Evolutionary conservation across 2,329 filamentous ascomycete species (phyloP).

Genomic region (Fusarium devonianum): DNA sequence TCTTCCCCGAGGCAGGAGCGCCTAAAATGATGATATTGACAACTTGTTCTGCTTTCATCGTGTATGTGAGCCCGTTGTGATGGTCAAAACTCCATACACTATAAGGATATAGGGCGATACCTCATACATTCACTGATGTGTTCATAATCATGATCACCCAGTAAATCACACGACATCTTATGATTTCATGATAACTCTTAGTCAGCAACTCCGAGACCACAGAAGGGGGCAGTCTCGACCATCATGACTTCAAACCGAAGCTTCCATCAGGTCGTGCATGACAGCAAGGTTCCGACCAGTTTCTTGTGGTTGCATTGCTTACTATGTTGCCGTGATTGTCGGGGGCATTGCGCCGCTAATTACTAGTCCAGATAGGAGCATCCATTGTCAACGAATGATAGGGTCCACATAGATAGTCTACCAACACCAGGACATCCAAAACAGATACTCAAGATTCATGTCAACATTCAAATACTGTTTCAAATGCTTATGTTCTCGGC

Average conservation of each 20-base stretch:
- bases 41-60: slow-evolving; percentile 16
- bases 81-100: too few species aligned
- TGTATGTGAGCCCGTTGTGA: too few species aligned
- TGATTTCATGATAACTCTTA: slow-evolving; percentile 29
- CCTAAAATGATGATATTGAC: slow-evolving; percentile 31
- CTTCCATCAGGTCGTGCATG: neutral
- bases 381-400: too few species aligned
- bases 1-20: slow-evolving; percentile 25
- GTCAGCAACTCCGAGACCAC: slow-evolving; percentile 18
- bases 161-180: slow-evolving; percentile 2
- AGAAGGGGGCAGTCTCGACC: neutral
- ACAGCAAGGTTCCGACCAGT: neutral
- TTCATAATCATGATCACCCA: slow-evolving; percentile 16
- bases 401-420: too few species aligned
- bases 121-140: too few species aligned
- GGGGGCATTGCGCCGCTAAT: too few species aligned
- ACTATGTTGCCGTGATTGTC: too few species aligned
- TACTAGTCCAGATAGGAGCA: too few species aligned
- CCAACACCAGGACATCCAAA: too few species aligned
- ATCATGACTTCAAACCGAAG: slow-evolving; percentile 12
- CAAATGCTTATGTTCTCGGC: slow-evolving; percentile 7
- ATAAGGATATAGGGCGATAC: too few species aligned
- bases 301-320: too few species aligned
- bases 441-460: too few species aligned
- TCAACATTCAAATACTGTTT: neutral